phyloP scores from a whole-genome alignment of 2,329 filamentous ascomycete genomes.

The Aureobasidium sp. region DNA sequence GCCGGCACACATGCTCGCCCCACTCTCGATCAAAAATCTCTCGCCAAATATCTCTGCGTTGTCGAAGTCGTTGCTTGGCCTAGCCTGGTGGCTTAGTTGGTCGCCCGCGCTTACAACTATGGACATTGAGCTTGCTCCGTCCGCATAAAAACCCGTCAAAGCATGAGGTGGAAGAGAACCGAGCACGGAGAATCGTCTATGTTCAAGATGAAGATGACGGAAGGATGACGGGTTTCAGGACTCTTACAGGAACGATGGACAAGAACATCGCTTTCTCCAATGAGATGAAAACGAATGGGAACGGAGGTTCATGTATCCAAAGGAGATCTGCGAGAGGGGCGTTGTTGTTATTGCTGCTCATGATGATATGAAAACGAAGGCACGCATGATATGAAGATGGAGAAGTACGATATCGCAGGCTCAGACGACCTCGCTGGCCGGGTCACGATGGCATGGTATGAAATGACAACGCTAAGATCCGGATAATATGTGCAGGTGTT shows the following conservation, averaged over 20 bases:
- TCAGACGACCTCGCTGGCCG: background rate
- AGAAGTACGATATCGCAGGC: too few relatives aligned
- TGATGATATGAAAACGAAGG: background rate
- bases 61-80: background rate
- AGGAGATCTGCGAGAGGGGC: background rate
- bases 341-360: background rate
- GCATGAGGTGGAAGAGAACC: too few relatives aligned
- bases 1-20: background rate
- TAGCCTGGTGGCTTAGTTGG: slow-evolving; percentile 10
- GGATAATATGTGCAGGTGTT: background rate
- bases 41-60: background rate
- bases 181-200: too few relatives aligned
- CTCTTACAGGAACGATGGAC: background rate
- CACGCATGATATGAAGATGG: background rate
- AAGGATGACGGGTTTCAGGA: background rate
- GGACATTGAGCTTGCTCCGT: background rate
- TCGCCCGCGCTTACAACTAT: background rate
- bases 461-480: background rate
- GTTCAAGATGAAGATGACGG: background rate
- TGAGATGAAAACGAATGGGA: background rate
- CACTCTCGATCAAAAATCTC: background rate
- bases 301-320: too few relatives aligned
- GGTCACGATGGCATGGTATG: background rate
- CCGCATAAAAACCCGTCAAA: too few relatives aligned
- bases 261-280: background rate